Evolutionary conservation across 2,329 filamentous ascomycete genomes (phyloP).

Genomic region (Stachybotrys echinatus): DNA sequence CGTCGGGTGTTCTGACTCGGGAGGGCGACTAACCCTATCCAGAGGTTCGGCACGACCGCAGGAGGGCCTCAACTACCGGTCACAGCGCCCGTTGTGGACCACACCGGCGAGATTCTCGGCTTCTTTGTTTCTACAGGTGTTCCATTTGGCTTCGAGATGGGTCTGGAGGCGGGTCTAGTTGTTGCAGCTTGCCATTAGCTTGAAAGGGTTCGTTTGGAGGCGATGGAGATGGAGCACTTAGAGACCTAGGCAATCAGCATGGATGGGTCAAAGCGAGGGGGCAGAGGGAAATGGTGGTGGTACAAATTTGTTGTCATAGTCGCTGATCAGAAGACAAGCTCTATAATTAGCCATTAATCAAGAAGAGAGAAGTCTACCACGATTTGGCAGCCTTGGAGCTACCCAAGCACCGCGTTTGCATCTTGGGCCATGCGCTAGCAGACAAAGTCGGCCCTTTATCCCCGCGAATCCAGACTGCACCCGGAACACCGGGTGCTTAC

Average conservation of each 20-base stretch:
- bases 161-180: constrained; percentile 1
- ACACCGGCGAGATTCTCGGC: constrained; percentile 6
- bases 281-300: constrained; percentile 1
- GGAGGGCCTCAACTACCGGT: constrained; percentile 1
- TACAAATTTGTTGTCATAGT: constrained; percentile 1
- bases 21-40: neutral
- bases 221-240: constrained; percentile 1
- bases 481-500: constrained; percentile 2
- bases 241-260: constrained; percentile 1
- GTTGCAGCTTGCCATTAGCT: neutral
- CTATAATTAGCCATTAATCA: neutral
- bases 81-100: constrained; percentile 2
- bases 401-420: constrained; percentile 1
- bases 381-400: constrained; percentile 3
- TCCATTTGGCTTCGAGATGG: constrained; percentile 4
- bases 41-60: constrained; percentile 2
- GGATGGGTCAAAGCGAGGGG: constrained; percentile 1
- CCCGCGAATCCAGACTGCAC: neutral
- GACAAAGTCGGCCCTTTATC: constrained; percentile 1
- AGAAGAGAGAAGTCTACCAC: constrained; percentile 1
- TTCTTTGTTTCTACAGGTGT: constrained; percentile 4
- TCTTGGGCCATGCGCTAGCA: constrained; percentile 1
- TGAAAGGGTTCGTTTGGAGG: constrained; percentile 1
- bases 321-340: constrained; percentile 2
- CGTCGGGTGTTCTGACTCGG: constrained; percentile 1